Evolutionary conservation across 495 filamentous ascomycete genomes (phyloP).

Genomic region (Aspergillus incahuasiensis): DNA sequence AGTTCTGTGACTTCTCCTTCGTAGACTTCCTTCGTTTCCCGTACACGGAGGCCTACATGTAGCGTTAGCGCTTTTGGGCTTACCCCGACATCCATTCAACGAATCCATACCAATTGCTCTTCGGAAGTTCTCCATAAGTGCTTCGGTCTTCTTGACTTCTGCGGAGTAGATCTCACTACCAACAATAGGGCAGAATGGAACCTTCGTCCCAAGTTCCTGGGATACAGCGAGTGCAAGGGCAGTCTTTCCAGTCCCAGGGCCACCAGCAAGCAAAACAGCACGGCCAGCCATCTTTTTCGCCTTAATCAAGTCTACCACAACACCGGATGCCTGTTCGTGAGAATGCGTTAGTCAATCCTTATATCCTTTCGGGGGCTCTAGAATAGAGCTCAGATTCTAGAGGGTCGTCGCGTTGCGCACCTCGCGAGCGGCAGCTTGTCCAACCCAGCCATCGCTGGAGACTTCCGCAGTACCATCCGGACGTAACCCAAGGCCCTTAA

Average conservation of each 20-base stretch:
- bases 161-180: constrained; percentile 95
- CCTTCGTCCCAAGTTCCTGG: constrained; percentile 93
- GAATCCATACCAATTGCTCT: constrained; percentile 71
- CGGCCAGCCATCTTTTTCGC: constrained; percentile 96
- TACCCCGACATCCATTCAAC: neutral
- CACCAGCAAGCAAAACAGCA: constrained; percentile 85
- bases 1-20: constrained; percentile 95
- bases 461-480: constrained; percentile 76
- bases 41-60: constrained; percentile 68
- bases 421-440: constrained; percentile 84
- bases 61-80: constrained; percentile 16
- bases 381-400: neutral
- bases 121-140: constrained; percentile 97
- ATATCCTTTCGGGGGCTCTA: neutral
- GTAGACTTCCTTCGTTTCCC: constrained; percentile 97
- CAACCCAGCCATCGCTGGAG: constrained; percentile 76
- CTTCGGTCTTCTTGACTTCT: constrained; percentile 98
- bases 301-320: constrained; percentile 91
- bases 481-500: constrained; percentile 85
- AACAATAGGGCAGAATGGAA: constrained; percentile 95
- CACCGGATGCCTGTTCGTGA: constrained; percentile 70
- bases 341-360: constrained; percentile 10
- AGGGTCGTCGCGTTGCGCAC: constrained; percentile 32
- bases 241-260: constrained; percentile 95
- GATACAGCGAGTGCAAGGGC: constrained; percentile 90